Base-by-base conservation (phyloP, 345 rosid species). In the Salix suchowensis region DNA sequence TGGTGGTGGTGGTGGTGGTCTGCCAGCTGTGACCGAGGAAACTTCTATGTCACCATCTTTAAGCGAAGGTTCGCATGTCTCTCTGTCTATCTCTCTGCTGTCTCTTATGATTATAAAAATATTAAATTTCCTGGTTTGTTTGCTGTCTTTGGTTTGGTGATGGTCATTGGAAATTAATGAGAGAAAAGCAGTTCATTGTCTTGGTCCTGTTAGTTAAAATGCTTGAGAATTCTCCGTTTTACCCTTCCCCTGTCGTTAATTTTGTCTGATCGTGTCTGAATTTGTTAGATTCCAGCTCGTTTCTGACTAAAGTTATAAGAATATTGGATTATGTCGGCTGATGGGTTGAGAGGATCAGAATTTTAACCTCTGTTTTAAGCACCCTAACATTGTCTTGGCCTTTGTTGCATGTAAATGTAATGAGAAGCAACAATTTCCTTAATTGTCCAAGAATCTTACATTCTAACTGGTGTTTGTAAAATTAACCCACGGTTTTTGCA, bases 11-110 rank as follows among this genome's bases (percentile, higher is more conserved):
- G 37, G 37, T 62, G 62, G 28, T 55, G 62, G 62, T n/a, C 78
- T 74, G 3, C 74, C 79, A 66, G 67, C 83, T 77, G 79, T 82
- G 77, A 75, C 84, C 28, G 88, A 88, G 58, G 87, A 71, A n/a
- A 84, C 92, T 76, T 86, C 94, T 78, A 88, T 89, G 50, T 90
- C 91, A 18, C 88, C 90, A 81, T 81, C 92, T 19, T 80, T 88
- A 76, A 87, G 73, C 69, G 89, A 87, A 87, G 95, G 97, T 89
- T 34, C 8, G 9, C 36, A 2, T 66, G 15, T 36, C 32, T 8
- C 13, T 21, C 19, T 13, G 1, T 55, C 62, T 21, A 19, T 21
- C 61, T 3, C 28, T 15, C 2, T 16, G 6, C n/a, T 5, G 32
- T 46, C 0, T 28, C 6, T 19, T 13, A 18, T 6, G 23, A 55